phyloP scores from a whole-genome alignment of 148 eudicot genomes.

The Amaranthus hypochondriacus region DNA sequence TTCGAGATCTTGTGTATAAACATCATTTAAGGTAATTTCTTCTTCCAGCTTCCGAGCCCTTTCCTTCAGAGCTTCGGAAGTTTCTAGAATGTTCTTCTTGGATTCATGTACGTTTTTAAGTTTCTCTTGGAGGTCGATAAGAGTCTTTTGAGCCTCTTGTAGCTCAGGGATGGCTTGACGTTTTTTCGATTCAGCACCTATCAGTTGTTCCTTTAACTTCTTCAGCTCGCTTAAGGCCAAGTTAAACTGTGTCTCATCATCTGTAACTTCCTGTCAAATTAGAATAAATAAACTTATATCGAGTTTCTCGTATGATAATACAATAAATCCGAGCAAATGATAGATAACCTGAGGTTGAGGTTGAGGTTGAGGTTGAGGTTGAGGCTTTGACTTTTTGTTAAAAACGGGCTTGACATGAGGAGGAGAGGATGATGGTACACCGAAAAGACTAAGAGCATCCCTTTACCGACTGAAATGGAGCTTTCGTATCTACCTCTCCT shows the following conservation, averaged over 20 bases:
- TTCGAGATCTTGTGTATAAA: conserved; percentile 21
- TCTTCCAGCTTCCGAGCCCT: conserved; percentile 51
- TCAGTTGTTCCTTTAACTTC: conserved; percentile 49
- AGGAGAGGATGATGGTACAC: conserved; percentile 40
- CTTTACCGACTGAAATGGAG: conserved; percentile 82
- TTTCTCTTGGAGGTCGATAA: conserved; percentile 50
- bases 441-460: conserved; percentile 86
- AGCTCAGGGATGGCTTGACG: conserved; percentile 56
- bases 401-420: conserved; percentile 32
- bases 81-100: conserved; percentile 49
- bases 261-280: conserved; percentile 47
- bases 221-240: conserved; percentile 56
- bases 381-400: conserved; percentile 41
- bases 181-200: conserved; percentile 49
- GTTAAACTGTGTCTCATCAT: conserved; percentile 73
- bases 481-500: conserved; percentile 82
- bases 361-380: conserved; percentile 27
- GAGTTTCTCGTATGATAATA: neutral
- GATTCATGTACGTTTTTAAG: conserved; percentile 51
- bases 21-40: conserved; percentile 23
- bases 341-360: conserved; percentile 52
- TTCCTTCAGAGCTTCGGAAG: conserved; percentile 54
- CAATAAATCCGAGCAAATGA: neutral
- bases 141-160: conserved; percentile 50
- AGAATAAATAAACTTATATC: neutral